phyloP scores from a whole-genome alignment of 768 basidiomycete species.

The Tylopilus sp. region DNA sequence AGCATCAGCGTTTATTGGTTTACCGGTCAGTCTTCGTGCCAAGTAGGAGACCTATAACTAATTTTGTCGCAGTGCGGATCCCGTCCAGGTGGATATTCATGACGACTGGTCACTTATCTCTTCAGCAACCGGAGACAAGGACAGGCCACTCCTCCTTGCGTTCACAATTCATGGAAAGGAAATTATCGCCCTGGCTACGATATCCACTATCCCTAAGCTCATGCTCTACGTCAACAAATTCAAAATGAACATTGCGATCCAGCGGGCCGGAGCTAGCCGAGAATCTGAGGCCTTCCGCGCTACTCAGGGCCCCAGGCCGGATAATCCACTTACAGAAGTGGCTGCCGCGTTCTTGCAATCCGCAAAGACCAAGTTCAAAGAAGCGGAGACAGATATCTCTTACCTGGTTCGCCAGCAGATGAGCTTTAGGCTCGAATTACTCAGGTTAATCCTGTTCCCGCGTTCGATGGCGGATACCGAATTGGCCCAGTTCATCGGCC shows the following conservation, averaged over 20 bases:
- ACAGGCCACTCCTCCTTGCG: slow-evolving; percentile 62
- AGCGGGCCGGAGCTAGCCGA: slow-evolving; percentile 70
- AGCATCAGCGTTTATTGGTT: slow-evolving; percentile 68
- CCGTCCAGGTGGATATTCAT: slow-evolving; percentile 65
- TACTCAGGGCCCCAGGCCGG: slow-evolving; percentile 68
- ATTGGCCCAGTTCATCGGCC: slow-evolving; percentile 70
- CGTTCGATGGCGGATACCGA: slow-evolving; percentile 76
- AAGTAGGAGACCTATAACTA: background rate
- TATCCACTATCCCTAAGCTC: slow-evolving; percentile 75
- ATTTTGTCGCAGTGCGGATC: slow-evolving; percentile 58
- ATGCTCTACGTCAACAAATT: slow-evolving; percentile 74
- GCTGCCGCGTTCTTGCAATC: slow-evolving; percentile 81
- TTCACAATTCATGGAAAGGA: slow-evolving; percentile 72
- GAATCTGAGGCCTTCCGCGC: slow-evolving; percentile 77
- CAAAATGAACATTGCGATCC: slow-evolving; percentile 64
- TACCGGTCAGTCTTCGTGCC: slow-evolving; percentile 55
- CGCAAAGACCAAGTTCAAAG: slow-evolving; percentile 67
- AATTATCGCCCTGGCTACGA: slow-evolving; percentile 62
- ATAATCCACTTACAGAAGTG: slow-evolving; percentile 80
- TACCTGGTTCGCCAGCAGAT: slow-evolving; percentile 71
- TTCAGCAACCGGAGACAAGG: slow-evolving; percentile 36
- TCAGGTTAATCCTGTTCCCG: slow-evolving; percentile 75
- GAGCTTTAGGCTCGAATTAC: slow-evolving; percentile 59
- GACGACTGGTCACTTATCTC: slow-evolving; percentile 76
- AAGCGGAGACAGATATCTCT: slow-evolving; percentile 55